Conservation (phyloP, 2,329 filamentous ascomycete species). For the Blastomyces emzantsi region DNA sequence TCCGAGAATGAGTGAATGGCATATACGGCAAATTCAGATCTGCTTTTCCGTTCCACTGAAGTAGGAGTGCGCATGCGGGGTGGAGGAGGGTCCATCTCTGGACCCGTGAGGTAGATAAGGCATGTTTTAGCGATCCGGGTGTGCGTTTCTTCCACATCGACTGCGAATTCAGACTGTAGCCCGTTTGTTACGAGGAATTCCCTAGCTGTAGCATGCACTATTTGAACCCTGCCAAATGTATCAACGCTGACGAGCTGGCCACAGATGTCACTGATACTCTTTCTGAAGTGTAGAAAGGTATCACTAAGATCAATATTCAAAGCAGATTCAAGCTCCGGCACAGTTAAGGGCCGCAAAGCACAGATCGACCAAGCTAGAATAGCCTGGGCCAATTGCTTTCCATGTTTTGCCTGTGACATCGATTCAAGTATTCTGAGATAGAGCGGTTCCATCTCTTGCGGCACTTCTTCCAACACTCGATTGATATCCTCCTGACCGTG, state of each 20-base stretch:
- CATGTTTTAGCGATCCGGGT: constrained; percentile 28
- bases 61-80: constrained; percentile 15
- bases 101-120: constrained; percentile 27
- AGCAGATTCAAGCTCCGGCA: constrained; percentile 28
- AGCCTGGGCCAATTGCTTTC: constrained; percentile 27
- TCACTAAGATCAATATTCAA: constrained; percentile 30
- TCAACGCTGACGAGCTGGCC: constrained; percentile 34
- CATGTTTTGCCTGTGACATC: constrained; percentile 24
- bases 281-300: constrained; percentile 22
- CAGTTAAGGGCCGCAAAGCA: constrained; percentile 27
- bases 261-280: constrained; percentile 25
- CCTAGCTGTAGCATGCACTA: constrained; percentile 35
- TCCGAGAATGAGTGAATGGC: constrained; percentile 27
- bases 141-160: constrained; percentile 24
- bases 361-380: constrained; percentile 34
- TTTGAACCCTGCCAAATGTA: constrained; percentile 24
- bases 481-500: constrained; percentile 26
- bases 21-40: constrained; percentile 22
- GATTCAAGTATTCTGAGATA: constrained; percentile 27
- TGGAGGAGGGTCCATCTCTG: constrained; percentile 30
- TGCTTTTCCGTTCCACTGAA: constrained; percentile 8
- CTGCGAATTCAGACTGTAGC: constrained; percentile 25
- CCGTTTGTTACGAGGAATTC: constrained; percentile 16
- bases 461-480: constrained; percentile 26
- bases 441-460: constrained; percentile 29